Evolutionary conservation across 2,329 filamentous ascomycete genomes (phyloP).

Genomic region (Aspergillus piperis): DNA sequence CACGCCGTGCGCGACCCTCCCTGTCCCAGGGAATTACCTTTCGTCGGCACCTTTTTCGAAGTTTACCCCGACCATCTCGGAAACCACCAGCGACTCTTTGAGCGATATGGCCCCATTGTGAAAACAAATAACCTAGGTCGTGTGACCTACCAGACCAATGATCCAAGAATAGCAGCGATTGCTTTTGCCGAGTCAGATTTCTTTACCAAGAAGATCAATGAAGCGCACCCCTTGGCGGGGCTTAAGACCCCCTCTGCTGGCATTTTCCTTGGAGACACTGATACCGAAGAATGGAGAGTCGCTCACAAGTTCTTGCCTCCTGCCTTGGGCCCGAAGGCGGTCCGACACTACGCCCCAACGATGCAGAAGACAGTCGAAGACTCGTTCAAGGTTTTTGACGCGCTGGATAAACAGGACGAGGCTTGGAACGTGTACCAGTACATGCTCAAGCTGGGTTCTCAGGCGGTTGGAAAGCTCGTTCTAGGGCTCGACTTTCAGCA

Average conservation of each 20-base stretch:
- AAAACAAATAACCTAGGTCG: slow-evolving; percentile 56
- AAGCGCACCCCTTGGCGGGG: slow-evolving; percentile 32
- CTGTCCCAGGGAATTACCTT: slow-evolving; percentile 28
- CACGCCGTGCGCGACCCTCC: slow-evolving; percentile 27
- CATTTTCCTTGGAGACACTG: slow-evolving; percentile 37
- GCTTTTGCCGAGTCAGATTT: slow-evolving; percentile 54
- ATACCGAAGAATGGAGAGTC: slow-evolving; percentile 37
- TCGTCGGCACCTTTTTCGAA: slow-evolving; percentile 58
- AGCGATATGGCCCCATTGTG: slow-evolving; percentile 55
- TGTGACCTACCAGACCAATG: slow-evolving; percentile 54
- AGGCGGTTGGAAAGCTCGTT: slow-evolving; percentile 47
- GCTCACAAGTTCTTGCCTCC: slow-evolving; percentile 66
- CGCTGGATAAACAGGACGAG: slow-evolving; percentile 50
- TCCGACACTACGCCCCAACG: slow-evolving; percentile 60
- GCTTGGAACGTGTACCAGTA: slow-evolving; percentile 54
- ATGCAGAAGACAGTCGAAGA: slow-evolving; percentile 60
- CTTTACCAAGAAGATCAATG: slow-evolving; percentile 55
- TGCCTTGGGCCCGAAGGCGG: slow-evolving; percentile 60
- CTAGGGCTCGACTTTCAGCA: slow-evolving; percentile 50
- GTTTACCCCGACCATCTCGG: slow-evolving; percentile 61
- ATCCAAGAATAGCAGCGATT: slow-evolving; percentile 50
- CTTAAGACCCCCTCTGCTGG: slow-evolving; percentile 32
- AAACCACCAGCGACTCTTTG: slow-evolving; percentile 58
- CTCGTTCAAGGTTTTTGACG: slow-evolving; percentile 52
- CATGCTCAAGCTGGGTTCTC: slow-evolving; percentile 52